Evolutionary conservation across 257 asterid species (phyloP).

Genomic region (Dorcoceras hygrometricum): DNA sequence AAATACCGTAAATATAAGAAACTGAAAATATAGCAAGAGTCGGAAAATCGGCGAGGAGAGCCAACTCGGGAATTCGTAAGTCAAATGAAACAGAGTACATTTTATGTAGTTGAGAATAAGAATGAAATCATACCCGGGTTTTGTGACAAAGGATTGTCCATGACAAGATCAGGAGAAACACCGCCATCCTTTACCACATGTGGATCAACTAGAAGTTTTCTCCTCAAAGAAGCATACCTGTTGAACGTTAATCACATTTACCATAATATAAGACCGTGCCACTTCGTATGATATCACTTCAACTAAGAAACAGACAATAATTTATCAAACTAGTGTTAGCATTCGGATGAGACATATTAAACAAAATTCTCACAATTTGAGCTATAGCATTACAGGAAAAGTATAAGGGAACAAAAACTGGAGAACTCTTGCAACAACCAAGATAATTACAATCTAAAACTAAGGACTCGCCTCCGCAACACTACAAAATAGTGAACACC

Average conservation of each 20-base stretch:
- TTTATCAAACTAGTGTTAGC: conserved; percentile 6
- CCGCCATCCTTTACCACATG: conserved; percentile 74
- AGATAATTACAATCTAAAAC: conserved; percentile 3
- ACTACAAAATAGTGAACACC: conserved; percentile 1
- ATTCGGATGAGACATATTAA: conserved; percentile 6
- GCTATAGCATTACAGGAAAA: conserved; percentile 6
- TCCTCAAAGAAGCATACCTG: conserved; percentile 89
- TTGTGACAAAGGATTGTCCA: conserved; percentile 94
- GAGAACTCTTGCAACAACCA: conserved; percentile 3
- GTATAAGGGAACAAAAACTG: neutral
- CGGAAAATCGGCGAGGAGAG: neutral
- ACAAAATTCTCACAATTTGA: neutral
- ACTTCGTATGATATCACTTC: neutral
- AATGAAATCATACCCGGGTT: conserved; percentile 59
- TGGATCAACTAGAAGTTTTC: conserved; percentile 84
- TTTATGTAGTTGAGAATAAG: neutral
- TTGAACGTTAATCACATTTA: conserved; percentile 4
- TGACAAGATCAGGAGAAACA: conserved; percentile 66
- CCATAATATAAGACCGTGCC: neutral
- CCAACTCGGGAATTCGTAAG: neutral
- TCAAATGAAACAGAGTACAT: neutral
- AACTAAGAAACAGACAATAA: neutral
- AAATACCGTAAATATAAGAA: neutral
- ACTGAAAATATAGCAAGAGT: neutral
- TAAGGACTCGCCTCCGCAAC: neutral